These are phyloP conservation scores for Kluyveromyces aestuarii DNA, from an alignment of 805 yeast genomes.

Conservation along the genomic window DNA sequence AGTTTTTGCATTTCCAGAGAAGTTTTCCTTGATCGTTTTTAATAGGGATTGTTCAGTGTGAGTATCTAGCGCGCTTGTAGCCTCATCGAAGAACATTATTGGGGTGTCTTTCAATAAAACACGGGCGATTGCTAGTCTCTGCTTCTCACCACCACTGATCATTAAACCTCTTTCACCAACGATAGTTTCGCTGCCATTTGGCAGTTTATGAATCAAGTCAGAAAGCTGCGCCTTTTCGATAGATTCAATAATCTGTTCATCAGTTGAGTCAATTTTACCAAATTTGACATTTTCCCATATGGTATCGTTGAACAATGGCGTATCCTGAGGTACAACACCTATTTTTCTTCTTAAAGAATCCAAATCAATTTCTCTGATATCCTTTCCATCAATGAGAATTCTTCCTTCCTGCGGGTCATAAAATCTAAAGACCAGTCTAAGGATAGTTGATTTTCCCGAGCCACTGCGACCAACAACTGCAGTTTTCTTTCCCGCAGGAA, in stretches of 20 bases:
- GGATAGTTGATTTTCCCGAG: constrained; percentile 85
- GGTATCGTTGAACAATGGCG: constrained; percentile 89
- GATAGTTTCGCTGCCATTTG: constrained; percentile 74
- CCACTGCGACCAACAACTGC: constrained; percentile 98
- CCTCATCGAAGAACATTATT: constrained; percentile 92
- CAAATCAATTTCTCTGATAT: constrained; percentile 62
- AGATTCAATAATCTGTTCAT: constrained; percentile 58
- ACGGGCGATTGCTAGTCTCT: constrained; percentile 87
- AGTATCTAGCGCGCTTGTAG: constrained; percentile 93
- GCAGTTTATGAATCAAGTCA: constrained; percentile 54
- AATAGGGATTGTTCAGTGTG: constrained; percentile 86
- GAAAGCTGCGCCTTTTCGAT: constrained; percentile 65
- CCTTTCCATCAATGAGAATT: constrained; percentile 82
- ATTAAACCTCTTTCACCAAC: constrained; percentile 98
- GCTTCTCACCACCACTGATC: constrained; percentile 99
- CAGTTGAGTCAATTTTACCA: constrained; percentile 67
- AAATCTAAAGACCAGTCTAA: constrained; percentile 78
- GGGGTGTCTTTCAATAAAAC: constrained; percentile 79
- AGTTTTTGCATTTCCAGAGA: constrained; percentile 52
- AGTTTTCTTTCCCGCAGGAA: constrained; percentile 85
- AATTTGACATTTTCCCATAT: constrained; percentile 81
- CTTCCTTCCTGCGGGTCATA: constrained; percentile 76
- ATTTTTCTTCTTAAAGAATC: constrained; percentile 64
- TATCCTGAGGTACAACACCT: constrained; percentile 97
- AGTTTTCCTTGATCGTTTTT: constrained; percentile 60